These are phyloP conservation scores for Chytriomyces sp. DNA, from an alignment of 192 early-diverging fungal species.

Conservation along the genomic window DNA sequence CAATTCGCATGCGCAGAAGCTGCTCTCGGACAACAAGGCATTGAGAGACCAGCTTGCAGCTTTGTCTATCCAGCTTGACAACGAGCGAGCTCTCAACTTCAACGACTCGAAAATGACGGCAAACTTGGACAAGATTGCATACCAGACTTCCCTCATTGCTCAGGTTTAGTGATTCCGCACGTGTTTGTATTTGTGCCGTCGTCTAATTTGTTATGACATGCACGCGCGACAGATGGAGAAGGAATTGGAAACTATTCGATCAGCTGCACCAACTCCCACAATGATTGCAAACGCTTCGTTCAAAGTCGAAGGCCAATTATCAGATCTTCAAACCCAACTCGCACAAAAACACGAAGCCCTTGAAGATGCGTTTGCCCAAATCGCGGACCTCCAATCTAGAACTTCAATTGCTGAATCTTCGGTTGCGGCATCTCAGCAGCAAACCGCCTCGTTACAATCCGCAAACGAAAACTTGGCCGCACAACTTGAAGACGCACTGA, in stretches of 20 bases:
- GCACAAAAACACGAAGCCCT: not conserved
- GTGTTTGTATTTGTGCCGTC: too few relatives aligned
- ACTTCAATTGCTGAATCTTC: not conserved
- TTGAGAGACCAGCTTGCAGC: not conserved
- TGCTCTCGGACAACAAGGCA: not conserved
- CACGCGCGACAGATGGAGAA: not conserved
- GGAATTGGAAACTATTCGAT: not conserved
- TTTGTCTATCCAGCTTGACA: not conserved
- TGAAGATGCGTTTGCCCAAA: not conserved
- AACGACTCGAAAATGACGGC: not conserved
- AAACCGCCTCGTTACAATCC: not conserved
- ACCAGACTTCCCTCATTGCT: not conserved
- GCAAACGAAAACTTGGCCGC: conserved; percentile 13
- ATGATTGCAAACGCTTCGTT: not conserved
- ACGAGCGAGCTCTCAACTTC: not conserved
- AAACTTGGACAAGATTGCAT: not conserved
- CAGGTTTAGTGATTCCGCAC: too few relatives aligned
- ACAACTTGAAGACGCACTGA: not conserved
- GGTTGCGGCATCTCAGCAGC: not conserved
- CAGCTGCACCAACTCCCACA: too few relatives aligned
- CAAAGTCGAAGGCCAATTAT: not conserved
- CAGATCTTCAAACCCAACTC: conserved; percentile 1
- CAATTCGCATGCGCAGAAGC: not conserved
- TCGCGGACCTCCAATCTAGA: not conserved
- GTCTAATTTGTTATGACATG: too few relatives aligned